phyloP scores from a whole-genome alignment of 1,284 basidiomycete genomes.

The Leccinum griseonigrum region DNA sequence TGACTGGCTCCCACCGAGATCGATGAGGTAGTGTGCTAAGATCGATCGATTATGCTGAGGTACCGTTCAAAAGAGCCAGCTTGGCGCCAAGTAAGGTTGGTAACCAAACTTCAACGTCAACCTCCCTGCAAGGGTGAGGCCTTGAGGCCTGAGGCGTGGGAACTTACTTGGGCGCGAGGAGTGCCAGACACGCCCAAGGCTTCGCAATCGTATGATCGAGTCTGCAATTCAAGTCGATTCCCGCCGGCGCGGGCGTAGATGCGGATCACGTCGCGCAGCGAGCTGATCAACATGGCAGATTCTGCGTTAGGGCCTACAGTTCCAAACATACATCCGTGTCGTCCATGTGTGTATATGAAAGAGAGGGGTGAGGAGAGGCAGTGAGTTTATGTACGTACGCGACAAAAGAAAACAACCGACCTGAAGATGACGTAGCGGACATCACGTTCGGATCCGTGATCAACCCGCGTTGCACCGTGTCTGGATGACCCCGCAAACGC shows the following conservation, averaged over 20 bases:
- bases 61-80: too few species aligned
- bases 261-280: constrained; percentile 77
- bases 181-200: too few species aligned
- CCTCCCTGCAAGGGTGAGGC: too few species aligned
- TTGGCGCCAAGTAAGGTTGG: too few species aligned
- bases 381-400: not conserved
- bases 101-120: too few species aligned
- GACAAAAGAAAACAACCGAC: constrained; percentile 33
- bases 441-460: constrained; percentile 61
- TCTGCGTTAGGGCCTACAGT: constrained; percentile 67
- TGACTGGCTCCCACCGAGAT: not conserved
- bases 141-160: too few species aligned
- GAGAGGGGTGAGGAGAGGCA: not conserved
- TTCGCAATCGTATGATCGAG: too few species aligned
- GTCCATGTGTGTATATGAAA: not conserved
- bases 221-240: too few species aligned
- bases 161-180: too few species aligned
- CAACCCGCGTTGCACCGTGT: constrained; percentile 68
- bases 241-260: constrained; percentile 15
- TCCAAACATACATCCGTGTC: not conserved
- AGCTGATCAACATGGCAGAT: constrained; percentile 74
- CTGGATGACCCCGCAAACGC: constrained; percentile 32
- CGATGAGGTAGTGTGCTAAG: not conserved
- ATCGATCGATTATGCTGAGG: not conserved
- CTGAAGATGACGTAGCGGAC: constrained; percentile 47